Evolutionary conservation across 2,329 filamentous ascomycete genomes (phyloP).

Genomic region (Aspergillus hortae): DNA sequence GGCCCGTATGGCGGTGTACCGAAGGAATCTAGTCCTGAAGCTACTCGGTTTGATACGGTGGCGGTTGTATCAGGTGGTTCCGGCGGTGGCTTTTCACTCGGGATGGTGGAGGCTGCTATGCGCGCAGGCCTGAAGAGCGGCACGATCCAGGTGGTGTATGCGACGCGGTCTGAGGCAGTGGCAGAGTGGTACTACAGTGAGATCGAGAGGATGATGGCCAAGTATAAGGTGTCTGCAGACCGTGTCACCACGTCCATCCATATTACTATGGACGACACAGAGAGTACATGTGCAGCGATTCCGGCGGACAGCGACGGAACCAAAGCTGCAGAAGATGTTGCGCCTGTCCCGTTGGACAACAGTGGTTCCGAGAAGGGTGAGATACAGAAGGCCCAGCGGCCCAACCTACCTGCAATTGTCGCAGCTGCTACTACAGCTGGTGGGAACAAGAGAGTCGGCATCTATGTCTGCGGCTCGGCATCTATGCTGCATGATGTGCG

Average conservation of each 20-base stretch:
- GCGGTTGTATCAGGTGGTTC: slow-evolving; percentile 56
- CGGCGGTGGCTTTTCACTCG: slow-evolving; percentile 52
- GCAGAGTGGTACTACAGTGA: slow-evolving; percentile 13
- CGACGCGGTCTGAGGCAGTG: slow-evolving; percentile 1
- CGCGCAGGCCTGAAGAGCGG: neutral
- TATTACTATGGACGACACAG: slow-evolving; percentile 7
- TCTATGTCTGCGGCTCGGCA: slow-evolving; percentile 44
- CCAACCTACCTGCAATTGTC: slow-evolving; percentile 28
- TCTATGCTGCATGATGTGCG: slow-evolving; percentile 49
- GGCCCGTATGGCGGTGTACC: slow-evolving; percentile 57
- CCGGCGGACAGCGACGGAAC: neutral
- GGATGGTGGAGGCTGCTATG: slow-evolving; percentile 44
- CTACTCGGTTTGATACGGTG: slow-evolving; percentile 39
- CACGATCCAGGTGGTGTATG: slow-evolving; percentile 13
- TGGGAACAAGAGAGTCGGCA: slow-evolving; percentile 8
- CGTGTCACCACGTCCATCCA: slow-evolving; percentile 15
- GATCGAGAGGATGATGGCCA: slow-evolving; percentile 2
- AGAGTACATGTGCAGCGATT: neutral
- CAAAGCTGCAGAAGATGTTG: neutral
- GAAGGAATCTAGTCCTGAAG: slow-evolving; percentile 21
- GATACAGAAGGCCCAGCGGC: slow-evolving; percentile 20
- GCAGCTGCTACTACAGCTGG: slow-evolving; percentile 10
- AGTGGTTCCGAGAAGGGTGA: neutral
- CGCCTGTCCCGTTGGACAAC: neutral
- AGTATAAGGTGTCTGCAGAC: slow-evolving; percentile 1